phyloP scores from a whole-genome alignment of 2,329 filamentous ascomycete genomes.

The Ustulina deusta region DNA sequence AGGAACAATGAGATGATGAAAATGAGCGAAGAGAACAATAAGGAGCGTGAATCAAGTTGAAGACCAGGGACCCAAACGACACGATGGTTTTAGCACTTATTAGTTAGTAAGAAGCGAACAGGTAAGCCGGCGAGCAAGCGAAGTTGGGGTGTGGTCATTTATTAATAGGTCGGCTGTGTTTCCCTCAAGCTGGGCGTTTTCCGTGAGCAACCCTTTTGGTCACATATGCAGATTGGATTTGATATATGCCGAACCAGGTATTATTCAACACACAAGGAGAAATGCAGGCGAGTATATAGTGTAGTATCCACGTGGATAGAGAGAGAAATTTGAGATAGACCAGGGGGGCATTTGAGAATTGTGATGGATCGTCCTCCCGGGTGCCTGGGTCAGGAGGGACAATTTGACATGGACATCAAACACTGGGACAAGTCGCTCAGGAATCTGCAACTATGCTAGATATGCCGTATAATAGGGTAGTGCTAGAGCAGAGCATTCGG shows the following conservation, averaged over 20 bases:
- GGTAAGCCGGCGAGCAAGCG: slow-evolving; percentile 9
- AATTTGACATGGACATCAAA: slow-evolving; percentile 39
- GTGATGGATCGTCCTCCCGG: slow-evolving; percentile 32
- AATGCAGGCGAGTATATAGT: slow-evolving; percentile 13
- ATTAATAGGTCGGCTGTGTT: slow-evolving; percentile 39
- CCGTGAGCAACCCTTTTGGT: slow-evolving; percentile 32
- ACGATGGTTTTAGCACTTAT: slow-evolving; percentile 10
- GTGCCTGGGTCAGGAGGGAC: slow-evolving; percentile 16
- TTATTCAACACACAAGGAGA: slow-evolving; percentile 8
- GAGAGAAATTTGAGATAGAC: slow-evolving; percentile 37
- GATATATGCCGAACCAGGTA: slow-evolving; percentile 32
- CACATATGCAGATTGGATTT: slow-evolving; percentile 33
- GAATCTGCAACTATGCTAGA: not conserved
- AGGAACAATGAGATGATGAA: slow-evolving; percentile 14
- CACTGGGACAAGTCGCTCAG: slow-evolving; percentile 1
- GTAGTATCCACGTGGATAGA: slow-evolving; percentile 22
- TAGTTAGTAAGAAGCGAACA: slow-evolving; percentile 30
- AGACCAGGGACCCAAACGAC: slow-evolving; percentile 11
- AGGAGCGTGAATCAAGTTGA: slow-evolving; percentile 16
- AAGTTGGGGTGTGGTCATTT: slow-evolving; percentile 34
- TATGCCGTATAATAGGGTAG: not conserved
- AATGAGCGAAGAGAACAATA: slow-evolving; percentile 22
- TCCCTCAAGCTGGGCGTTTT: slow-evolving; percentile 25
- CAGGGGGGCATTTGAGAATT: slow-evolving; percentile 35
- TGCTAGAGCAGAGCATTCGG: slow-evolving; percentile 2